phyloP scores from a whole-genome alignment of 2,329 filamentous ascomycete genomes.

The Penicillium sp. region DNA sequence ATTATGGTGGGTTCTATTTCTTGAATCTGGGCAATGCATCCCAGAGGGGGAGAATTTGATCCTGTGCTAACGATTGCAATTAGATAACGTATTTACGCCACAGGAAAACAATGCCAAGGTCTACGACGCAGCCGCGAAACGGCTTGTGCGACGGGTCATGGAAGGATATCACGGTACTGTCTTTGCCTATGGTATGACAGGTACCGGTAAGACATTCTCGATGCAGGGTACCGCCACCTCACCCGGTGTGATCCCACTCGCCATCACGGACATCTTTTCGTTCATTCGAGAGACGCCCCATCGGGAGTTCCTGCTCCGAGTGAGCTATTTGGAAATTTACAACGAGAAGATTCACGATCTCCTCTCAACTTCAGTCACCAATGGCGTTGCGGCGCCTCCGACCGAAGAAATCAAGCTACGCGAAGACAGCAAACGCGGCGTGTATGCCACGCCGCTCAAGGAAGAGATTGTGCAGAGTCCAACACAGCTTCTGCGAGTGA shows the following conservation, averaged over 20 bases:
- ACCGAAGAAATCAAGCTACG: constrained; percentile 97
- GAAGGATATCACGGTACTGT: constrained; percentile 98
- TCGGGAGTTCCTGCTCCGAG: constrained; percentile 87
- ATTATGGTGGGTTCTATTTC: constrained; percentile 68
- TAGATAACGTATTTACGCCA: constrained; percentile 95
- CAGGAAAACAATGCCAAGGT: constrained; percentile 93
- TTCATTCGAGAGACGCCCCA: constrained; percentile 97
- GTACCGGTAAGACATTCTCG: constrained; percentile 97
- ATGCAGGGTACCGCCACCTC: constrained; percentile 98
- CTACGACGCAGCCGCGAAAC: constrained; percentile 91
- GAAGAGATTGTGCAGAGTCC: constrained; percentile 99
- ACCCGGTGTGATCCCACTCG: constrained; percentile 92
- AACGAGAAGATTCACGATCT: constrained; percentile 97
- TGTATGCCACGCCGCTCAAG: constrained; percentile 93
- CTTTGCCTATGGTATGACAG: constrained; percentile 98
- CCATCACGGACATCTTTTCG: constrained; percentile 98
- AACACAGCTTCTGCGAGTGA: constrained; percentile 90
- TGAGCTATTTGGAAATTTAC: constrained; percentile 98
- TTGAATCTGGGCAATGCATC: constrained; percentile 10
- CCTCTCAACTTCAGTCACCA: constrained; percentile 70
- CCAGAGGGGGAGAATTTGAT: not conserved
- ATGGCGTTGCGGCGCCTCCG: constrained; percentile 55
- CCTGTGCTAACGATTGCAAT: constrained; percentile 4
- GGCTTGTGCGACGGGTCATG: constrained; percentile 94
- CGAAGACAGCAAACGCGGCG: constrained; percentile 92